Evolutionary conservation across 2,329 filamentous ascomycete species (phyloP).

Genomic region (Penicillium glabrum): DNA sequence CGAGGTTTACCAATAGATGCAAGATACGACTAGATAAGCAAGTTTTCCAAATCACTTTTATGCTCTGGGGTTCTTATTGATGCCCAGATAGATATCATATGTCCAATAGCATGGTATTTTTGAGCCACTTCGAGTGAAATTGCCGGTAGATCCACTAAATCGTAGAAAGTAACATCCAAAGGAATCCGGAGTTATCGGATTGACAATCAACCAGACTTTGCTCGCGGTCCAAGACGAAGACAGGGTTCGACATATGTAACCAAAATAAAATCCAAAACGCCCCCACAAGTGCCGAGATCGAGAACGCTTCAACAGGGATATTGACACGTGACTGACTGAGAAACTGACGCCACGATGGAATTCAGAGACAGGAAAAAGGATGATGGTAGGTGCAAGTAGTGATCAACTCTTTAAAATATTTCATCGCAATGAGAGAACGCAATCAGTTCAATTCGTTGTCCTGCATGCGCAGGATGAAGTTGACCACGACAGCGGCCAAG

Average conservation of each 20-base stretch:
- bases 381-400: not conserved
- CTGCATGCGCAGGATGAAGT: constrained; percentile 75
- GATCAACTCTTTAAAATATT: not conserved
- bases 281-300: constrained; percentile 3
- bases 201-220: not conserved
- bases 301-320: constrained; percentile 5
- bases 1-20: not conserved
- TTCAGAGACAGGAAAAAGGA: not conserved
- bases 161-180: not conserved
- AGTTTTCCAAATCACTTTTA: not conserved
- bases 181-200: not conserved
- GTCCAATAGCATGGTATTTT: not conserved
- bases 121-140: not conserved
- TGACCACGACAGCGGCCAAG: constrained; percentile 86
- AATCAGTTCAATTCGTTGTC: constrained; percentile 24
- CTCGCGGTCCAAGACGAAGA: not conserved
- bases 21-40: not conserved
- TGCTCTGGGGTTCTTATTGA: not conserved
- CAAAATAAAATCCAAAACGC: not conserved
- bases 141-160: not conserved
- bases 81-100: not conserved
- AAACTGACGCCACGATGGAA: constrained; percentile 1
- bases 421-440: not conserved
- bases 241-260: not conserved
- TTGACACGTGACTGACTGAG: constrained; percentile 1